phyloP scores from a whole-genome alignment of 768 basidiomycete genomes.

The Amanita polypyramis region DNA sequence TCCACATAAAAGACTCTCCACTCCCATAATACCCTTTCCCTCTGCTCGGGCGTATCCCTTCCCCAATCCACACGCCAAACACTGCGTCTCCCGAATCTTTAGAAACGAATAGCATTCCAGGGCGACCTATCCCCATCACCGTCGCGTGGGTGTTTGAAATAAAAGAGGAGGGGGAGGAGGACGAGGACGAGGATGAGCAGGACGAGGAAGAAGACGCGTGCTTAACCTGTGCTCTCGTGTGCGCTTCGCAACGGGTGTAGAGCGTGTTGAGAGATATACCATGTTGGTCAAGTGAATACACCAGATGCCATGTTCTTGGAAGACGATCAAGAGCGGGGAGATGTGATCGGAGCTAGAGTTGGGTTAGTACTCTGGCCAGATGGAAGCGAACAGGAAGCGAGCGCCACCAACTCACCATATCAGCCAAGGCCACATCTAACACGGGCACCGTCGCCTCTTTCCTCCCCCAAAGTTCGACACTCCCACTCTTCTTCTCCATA shows the following conservation, averaged over 20 bases:
- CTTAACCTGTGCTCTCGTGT: slow-evolving; percentile 18
- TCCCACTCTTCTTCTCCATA: slow-evolving; percentile 40
- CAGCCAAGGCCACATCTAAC: slow-evolving; percentile 42
- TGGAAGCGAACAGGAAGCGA: not conserved
- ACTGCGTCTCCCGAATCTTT: slow-evolving; percentile 50
- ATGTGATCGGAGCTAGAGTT: slow-evolving; percentile 63
- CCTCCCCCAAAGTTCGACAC: slow-evolving; percentile 43
- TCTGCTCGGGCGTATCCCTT: slow-evolving; percentile 50
- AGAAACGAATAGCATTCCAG: slow-evolving; percentile 40
- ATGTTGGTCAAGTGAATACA: slow-evolving; percentile 91
- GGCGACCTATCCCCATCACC: not conserved
- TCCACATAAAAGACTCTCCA: slow-evolving; percentile 87
- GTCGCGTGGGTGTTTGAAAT: too few species aligned
- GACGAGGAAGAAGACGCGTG: too few species aligned
- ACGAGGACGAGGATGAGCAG: too few species aligned
- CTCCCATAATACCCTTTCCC: slow-evolving; percentile 73
- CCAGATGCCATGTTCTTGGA: slow-evolving; percentile 59
- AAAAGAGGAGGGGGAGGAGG: too few species aligned
- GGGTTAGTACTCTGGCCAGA: too few species aligned
- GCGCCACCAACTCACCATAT: slow-evolving; percentile 37
- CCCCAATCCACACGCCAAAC: slow-evolving; percentile 82
- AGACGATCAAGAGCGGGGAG: slow-evolving; percentile 70
- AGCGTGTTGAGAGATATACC: slow-evolving; percentile 89
- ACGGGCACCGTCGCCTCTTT: slow-evolving; percentile 43
- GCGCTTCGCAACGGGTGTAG: slow-evolving; percentile 52